Evolutionary conservation across 169 alveolate genomes (phyloP).

Genomic region (Toxoplasma gondii): DNA sequence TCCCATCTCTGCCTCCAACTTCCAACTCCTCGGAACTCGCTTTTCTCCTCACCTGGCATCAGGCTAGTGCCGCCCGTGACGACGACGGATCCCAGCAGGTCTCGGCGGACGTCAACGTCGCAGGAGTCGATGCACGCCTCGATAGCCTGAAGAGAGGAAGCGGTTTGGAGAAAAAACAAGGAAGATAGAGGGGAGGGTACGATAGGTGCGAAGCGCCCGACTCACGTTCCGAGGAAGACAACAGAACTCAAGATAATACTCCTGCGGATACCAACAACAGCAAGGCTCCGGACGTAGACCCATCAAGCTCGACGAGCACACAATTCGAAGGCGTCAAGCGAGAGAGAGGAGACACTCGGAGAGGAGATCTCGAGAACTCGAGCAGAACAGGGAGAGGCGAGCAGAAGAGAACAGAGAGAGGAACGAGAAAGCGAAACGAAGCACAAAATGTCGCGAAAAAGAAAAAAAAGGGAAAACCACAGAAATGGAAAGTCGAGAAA

Average conservation of each 20-base stretch:
- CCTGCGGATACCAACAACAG: background rate
- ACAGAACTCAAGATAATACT: background rate
- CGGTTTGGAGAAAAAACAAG: background rate
- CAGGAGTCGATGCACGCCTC: constrained; percentile 35
- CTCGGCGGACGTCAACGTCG: constrained; percentile 95
- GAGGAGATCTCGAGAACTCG: background rate
- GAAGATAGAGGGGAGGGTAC: background rate
- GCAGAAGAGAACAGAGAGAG: background rate
- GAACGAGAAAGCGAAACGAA: background rate
- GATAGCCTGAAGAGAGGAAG: constrained; percentile 36
- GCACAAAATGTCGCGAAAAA: background rate
- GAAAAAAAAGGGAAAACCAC: background rate
- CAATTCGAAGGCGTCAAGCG: no score
- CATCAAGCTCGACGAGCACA: background rate
- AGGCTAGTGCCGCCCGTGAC: constrained; percentile 96
- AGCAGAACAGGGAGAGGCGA: background rate
- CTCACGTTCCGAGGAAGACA: background rate
- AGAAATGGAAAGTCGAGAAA: background rate
- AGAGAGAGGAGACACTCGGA: background rate
- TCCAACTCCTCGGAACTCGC: no score
- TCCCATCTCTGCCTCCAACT: background rate
- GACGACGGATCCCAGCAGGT: constrained; percentile 89
- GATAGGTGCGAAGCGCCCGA: background rate
- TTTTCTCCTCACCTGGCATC: constrained; percentile 84
- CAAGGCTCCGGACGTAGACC: background rate